Percentiles rank a stretch among this genome's conserved stretches.
These are phyloP conservation scores for Phytopythium delawarense DNA, from an alignment of 352 stramenopile genomes.

Conservation along the genomic window DNA sequence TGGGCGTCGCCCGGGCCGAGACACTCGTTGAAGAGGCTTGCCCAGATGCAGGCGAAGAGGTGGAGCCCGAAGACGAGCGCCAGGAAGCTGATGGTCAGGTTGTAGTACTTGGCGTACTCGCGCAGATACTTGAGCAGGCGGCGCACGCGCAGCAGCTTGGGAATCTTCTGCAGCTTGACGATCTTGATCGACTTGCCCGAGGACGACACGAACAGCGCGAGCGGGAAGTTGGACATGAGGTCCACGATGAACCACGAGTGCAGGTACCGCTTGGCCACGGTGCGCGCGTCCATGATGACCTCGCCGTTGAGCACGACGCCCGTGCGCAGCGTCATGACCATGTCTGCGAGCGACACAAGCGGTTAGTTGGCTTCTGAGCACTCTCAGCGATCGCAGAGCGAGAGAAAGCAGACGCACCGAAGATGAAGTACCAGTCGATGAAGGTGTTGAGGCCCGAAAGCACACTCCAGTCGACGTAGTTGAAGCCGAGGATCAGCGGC, in stretches of 20 bases:
- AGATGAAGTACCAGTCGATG: conserved; percentile 79
- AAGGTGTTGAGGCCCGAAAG: conserved; percentile 54
- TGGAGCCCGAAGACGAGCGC: conserved; percentile 62
- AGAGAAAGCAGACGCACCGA: conserved; percentile 17
- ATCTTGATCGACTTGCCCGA: conserved; percentile 79
- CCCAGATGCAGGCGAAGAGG: conserved; percentile 73
- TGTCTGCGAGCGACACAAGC: conserved; percentile 32
- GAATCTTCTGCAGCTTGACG: conserved; percentile 83
- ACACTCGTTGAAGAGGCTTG: conserved; percentile 66
- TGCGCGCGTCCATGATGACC: conserved; percentile 70
- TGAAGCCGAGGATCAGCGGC: conserved; percentile 64
- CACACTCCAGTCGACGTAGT: conserved; percentile 57
- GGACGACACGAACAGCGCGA: conserved; percentile 54
- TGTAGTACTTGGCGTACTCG: conserved; percentile 86
- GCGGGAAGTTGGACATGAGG: conserved; percentile 80
- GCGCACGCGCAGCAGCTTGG: conserved; percentile 72
- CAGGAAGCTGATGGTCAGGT: conserved; percentile 66
- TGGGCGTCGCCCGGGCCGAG: conserved; percentile 19
- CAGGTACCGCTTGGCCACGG: conserved; percentile 65
- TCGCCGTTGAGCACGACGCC: conserved; percentile 72
- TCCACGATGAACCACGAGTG: conserved; percentile 81
- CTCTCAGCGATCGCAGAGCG: not conserved
- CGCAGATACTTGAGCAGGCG: conserved; percentile 72
- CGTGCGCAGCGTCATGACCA: conserved; percentile 76
- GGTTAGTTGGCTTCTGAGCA: too few species aligned